Base-by-base conservation (phyloP, 148 eudicot genomes). In the Drosera capensis region DNA sequence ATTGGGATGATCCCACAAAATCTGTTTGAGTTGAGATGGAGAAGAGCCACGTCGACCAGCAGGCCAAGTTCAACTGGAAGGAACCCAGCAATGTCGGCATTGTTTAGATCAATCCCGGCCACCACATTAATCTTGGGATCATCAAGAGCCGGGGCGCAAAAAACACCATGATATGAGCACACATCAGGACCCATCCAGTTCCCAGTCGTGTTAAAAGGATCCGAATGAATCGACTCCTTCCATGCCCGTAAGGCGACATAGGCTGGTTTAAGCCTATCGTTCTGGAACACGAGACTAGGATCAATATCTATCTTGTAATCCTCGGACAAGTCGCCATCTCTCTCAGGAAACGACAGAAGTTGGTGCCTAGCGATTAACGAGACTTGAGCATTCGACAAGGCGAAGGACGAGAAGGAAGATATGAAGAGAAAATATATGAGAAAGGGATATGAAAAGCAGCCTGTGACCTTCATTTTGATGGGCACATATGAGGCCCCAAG, bases 161-260 rank as follows among this genome's bases (percentile, higher is more conserved):
- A 60, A 0, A 87, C 55, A 1, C 96, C 90, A 0, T 52, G 55
- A 56, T 87, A 87, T 0, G 59, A 40, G 43, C 96, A 87, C 0
- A 87, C 90, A 42, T 79, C 48, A 1, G 85, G 60, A 0, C 95
- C 92, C 0, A 29, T 67, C 95, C 95, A 85, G 40, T 72, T 77
- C 13, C 29, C 52, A 0, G 74, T 75, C 11, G 40, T 49, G 5
- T 61, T 64, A 0, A 14, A 7, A 0, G 95, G 95, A 43, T 86
- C 95, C 0, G 95, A 86, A 19, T 74, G 68, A 0, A 86, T 67
- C 1, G 70, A 73, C 14, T 45, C 51, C 25, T 82, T 87, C 75
- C 69, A 71, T 38, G 84, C 85, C 43, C 72, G 84, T 3, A 86
- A 67, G 1, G 80, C 96, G 12, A 45, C 53, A 51, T 75, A 78